A percentile compares a stretch with the other conserved stretches of the same genome.
Conservation (phyloP, 2,329 filamentous ascomycete species). For the Talaromyces sp. region DNA sequence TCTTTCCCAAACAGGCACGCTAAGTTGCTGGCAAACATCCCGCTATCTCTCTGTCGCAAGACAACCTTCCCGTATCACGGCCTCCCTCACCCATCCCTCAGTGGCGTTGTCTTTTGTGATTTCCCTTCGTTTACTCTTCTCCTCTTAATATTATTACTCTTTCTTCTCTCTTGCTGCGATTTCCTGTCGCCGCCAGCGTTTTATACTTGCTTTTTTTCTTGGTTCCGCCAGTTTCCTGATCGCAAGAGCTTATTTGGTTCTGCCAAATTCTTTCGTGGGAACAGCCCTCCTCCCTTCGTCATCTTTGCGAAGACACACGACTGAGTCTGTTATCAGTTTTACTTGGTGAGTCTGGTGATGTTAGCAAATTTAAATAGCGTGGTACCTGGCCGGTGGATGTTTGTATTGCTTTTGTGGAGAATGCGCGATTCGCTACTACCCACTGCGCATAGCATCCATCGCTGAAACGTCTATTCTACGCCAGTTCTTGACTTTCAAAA, state of each 20-base stretch:
- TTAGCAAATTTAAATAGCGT: neutral
- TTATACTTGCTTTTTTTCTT: neutral
- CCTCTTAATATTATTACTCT: neutral
- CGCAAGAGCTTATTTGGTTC: neutral
- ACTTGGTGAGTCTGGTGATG: neutral
- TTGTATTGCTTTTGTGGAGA: neutral
- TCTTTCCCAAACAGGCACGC: neutral
- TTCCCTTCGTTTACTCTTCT: neutral
- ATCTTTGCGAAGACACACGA: neutral
- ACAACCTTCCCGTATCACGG: neutral
- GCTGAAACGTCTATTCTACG: neutral
- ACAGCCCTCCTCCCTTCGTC: neutral
- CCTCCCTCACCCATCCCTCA: neutral
- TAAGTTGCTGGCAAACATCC: neutral
- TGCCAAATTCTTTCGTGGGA: neutral
- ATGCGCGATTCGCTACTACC: neutral
- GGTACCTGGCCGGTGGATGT: neutral
- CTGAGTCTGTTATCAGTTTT: neutral
- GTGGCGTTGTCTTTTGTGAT: neutral
- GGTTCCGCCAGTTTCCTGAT: neutral
- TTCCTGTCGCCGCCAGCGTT: neutral
- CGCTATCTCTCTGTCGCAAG: neutral
- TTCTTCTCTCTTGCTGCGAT: neutral
- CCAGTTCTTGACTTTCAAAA: neutral
- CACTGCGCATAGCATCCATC: neutral